Base-by-base conservation (phyloP, 176 grass and related monocot species). In the Thalia dealbata region DNA sequence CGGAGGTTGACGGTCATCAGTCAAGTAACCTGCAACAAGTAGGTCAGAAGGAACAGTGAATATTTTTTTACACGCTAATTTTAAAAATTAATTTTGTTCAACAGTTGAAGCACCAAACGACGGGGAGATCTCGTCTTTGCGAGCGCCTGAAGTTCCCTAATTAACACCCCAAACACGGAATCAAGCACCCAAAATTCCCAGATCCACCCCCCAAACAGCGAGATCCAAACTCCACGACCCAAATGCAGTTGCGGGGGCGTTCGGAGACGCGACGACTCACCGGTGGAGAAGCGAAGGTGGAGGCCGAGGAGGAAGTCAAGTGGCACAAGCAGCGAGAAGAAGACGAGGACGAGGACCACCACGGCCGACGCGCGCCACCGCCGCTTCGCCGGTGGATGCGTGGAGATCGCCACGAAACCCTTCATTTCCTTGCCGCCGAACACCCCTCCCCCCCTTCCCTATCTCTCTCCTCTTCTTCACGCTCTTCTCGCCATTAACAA, bases 321-420 rank as follows among this genome's bases (percentile, higher is more conserved):
- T 58, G 93, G 93, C 41, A 97, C 89, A 85, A 97, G 89, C 72
- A 97, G 83, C 73, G 93, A 97, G 79, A 87, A 97, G 69, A 92
- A 84, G 83, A 97, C 87, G 48, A 97, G 93, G 44, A 83, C 93
- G 78, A 92, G 93, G 82, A 97, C 93, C 73, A 84, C 93, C 70
- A 84, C 74, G 78, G 83, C 85, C 27, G 87, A 84, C 61, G 89
- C 82, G 73, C 84, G 90, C 85, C 89, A 86, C 83, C 89, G 44
- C 19, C 75, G 79, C 87, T 91, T 92, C 83, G 84, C 85, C 93
- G 80, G 87, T 76, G 78, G 78, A 4, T 30, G 13, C 24, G 30
- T 55, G 14, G 70, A 56, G 25, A 35, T 55, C 16, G 27, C 28
- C 16, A 56, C 70, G 70, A 73, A 73, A 28, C 70, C 48, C 50